phyloP scores from a whole-genome alignment of 1,284 basidiomycete species.

The Leccinum fallax region DNA sequence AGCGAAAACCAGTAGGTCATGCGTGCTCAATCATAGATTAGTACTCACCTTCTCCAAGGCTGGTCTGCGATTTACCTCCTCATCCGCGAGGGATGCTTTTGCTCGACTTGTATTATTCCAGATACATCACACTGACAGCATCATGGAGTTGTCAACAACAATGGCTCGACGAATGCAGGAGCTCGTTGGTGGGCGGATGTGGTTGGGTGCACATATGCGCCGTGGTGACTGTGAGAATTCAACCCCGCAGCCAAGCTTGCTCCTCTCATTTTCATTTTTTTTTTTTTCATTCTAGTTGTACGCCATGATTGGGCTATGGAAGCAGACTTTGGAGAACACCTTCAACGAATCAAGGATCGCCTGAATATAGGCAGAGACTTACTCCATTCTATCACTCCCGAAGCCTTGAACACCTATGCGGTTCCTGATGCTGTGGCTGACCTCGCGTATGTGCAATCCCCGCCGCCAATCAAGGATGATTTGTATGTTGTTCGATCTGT shows the following conservation, averaged over 20 bases:
- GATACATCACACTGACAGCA: slow-evolving; percentile 35
- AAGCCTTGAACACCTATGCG: slow-evolving; percentile 31
- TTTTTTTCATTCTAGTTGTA: slow-evolving; percentile 24
- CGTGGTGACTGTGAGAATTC: slow-evolving; percentile 45
- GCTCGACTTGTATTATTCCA: slow-evolving; percentile 39
- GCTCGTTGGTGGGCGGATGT: slow-evolving; percentile 41
- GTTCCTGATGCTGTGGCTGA: slow-evolving; percentile 34
- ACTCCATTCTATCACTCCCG: slow-evolving; percentile 26
- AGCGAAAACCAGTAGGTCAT: slow-evolving; percentile 45
- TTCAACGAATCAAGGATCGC: slow-evolving; percentile 40
- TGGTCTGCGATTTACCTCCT: slow-evolving; percentile 42
- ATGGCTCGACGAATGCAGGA: slow-evolving; percentile 42
- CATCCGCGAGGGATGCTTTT: slow-evolving; percentile 36
- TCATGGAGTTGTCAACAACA: slow-evolving; percentile 37
- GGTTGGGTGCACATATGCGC: slow-evolving; percentile 52
- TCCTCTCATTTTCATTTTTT: slow-evolving; percentile 15
- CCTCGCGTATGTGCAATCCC: slow-evolving; percentile 11
- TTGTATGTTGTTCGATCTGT: slow-evolving; percentile 20
- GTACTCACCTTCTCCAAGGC: slow-evolving; percentile 40
- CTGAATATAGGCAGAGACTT: slow-evolving; percentile 37
- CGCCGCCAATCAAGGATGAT: slow-evolving; percentile 28
- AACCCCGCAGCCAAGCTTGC: slow-evolving; percentile 20
- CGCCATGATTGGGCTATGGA: slow-evolving; percentile 43
- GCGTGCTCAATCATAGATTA: slow-evolving; percentile 3
- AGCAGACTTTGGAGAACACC: slow-evolving; percentile 37